Evolutionary conservation across 306 rosid genomes (phyloP).

Genomic region (Cucumis cinereus): DNA sequence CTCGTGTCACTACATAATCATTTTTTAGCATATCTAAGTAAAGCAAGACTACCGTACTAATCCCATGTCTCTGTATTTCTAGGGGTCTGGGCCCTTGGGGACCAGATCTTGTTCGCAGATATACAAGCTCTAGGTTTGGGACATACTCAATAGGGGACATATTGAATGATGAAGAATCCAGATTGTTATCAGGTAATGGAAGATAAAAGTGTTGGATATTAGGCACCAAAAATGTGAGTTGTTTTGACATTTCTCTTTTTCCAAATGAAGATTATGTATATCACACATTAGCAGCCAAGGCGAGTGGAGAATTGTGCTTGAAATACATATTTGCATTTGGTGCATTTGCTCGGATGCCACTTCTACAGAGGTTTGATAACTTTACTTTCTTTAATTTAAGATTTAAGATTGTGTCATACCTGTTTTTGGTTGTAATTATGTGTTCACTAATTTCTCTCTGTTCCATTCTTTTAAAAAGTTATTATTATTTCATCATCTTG

Average conservation of each 20-base stretch:
- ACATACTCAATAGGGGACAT: conserved; percentile 44
- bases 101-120: conserved; percentile 57
- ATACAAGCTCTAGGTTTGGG: conserved; percentile 68
- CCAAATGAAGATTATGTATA: conserved; percentile 64
- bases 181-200: conserved; percentile 55
- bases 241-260: conserved; percentile 19
- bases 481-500: background rate
- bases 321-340: conserved; percentile 80
- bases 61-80: conserved; percentile 11
- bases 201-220: conserved; percentile 8
- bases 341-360: conserved; percentile 77
- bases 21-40: background rate
- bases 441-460: background rate
- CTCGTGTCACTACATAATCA: background rate
- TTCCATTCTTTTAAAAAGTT: background rate
- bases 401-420: background rate
- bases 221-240: background rate
- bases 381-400: background rate
- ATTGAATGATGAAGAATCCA: conserved; percentile 57
- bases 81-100: conserved; percentile 99
- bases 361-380: conserved; percentile 58
- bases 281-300: conserved; percentile 87
- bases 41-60: background rate
- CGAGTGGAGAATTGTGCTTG: conserved; percentile 93
- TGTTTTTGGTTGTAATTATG: background rate